These are phyloP conservation scores for Suillus luteus DNA, from an alignment of 768 basidiomycete species.

Conservation along the genomic window DNA sequence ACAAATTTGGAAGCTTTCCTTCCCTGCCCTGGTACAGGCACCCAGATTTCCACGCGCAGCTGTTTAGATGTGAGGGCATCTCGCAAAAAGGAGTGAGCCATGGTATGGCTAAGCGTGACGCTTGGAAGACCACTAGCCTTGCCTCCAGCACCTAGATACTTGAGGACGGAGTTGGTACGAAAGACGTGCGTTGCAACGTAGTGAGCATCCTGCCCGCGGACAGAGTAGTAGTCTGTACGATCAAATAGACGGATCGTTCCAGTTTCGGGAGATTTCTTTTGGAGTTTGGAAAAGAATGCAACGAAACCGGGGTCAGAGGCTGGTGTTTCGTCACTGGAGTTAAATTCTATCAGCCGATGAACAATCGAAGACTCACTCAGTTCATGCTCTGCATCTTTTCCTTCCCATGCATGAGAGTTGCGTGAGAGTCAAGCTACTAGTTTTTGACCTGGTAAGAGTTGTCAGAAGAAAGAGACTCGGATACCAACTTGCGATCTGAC, in stretches of 20 bases:
- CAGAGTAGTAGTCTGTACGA: conserved; percentile 83
- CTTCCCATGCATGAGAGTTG: conserved; percentile 67
- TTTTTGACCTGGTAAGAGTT: neutral
- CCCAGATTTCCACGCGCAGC: conserved; percentile 91
- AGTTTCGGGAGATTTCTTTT: conserved; percentile 66
- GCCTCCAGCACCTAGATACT: conserved; percentile 77
- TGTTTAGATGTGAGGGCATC: conserved; percentile 91
- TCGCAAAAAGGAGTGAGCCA: conserved; percentile 80
- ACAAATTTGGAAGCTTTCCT: conserved; percentile 78
- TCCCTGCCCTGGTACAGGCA: conserved; percentile 66
- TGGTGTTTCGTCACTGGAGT: conserved; percentile 37
- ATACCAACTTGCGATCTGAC: too few species aligned
- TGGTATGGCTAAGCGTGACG: conserved; percentile 72
- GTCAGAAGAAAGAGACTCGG: neutral
- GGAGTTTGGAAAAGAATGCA: conserved; percentile 63
- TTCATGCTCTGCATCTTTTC: conserved; percentile 51
- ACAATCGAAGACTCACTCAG: conserved; percentile 6
- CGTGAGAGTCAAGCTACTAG: conserved; percentile 43
- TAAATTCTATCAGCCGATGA: neutral
- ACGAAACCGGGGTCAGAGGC: conserved; percentile 80
- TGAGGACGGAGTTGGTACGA: conserved; percentile 89
- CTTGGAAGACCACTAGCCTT: conserved; percentile 65
- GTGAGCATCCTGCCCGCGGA: conserved; percentile 84
- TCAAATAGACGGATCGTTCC: conserved; percentile 70
- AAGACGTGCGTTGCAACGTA: conserved; percentile 83